phyloP scores from a whole-genome alignment of 2,329 filamentous ascomycete genomes.

The Clonostachys solani region DNA sequence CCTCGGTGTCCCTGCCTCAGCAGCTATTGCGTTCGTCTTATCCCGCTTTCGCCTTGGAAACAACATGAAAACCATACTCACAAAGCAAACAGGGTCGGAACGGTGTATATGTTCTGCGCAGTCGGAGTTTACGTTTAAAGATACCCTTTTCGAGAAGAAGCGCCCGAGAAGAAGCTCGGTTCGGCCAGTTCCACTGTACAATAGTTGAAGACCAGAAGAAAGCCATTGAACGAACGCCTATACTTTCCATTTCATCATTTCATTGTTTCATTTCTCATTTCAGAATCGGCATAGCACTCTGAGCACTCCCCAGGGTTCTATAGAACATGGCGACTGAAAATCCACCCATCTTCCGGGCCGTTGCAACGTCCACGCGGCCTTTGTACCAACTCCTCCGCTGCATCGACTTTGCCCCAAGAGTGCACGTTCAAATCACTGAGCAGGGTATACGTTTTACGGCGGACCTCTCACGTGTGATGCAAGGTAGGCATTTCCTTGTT shows the following conservation, averaged over 20 bases:
- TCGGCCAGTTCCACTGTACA: slow-evolving; percentile 24
- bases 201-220: slow-evolving; percentile 28
- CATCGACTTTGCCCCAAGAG: slow-evolving; percentile 55
- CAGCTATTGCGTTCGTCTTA: slow-evolving; percentile 77
- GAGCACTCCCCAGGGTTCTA: neutral
- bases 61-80: neutral
- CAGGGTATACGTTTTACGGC: slow-evolving; percentile 85
- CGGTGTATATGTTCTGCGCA: slow-evolving; percentile 98
- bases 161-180: slow-evolving; percentile 17
- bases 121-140: slow-evolving; percentile 96
- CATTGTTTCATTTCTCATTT: no score
- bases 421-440: slow-evolving; percentile 69
- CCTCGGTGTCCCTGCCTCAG: slow-evolving; percentile 80
- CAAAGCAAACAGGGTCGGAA: slow-evolving; percentile 60
- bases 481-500: slow-evolving; percentile 52
- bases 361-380: slow-evolving; percentile 73
- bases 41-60: slow-evolving; percentile 3
- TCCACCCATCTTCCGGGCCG: slow-evolving; percentile 64
- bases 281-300: no score
- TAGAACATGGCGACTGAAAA: slow-evolving; percentile 22
- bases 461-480: slow-evolving; percentile 86
- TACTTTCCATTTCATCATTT: slow-evolving; percentile 8
- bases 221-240: slow-evolving; percentile 17
- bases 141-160: slow-evolving; percentile 27
- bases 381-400: slow-evolving; percentile 60